Conservation (phyloP, 371 early-diverging fungal genomes). For the Basidiobolus meristosporus region DNA sequence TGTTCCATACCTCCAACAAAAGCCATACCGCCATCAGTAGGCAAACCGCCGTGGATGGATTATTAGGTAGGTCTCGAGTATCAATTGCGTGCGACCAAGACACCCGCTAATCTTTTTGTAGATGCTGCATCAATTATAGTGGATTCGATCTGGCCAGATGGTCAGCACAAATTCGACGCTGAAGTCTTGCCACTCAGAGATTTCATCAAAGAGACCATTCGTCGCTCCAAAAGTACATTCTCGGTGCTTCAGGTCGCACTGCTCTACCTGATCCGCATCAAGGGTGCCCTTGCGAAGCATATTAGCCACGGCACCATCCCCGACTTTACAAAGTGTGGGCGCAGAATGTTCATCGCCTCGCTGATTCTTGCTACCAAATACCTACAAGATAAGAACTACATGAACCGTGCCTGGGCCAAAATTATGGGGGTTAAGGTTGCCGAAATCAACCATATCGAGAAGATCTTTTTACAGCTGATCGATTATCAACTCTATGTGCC, state of each 20-base stretch:
- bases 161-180: conserved; percentile 10
- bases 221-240: conserved; percentile 58
- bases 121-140: conserved; percentile 35
- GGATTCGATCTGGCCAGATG: conserved; percentile 29
- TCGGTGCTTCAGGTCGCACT: conserved; percentile 56
- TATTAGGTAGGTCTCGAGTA: too few species aligned
- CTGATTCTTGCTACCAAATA: conserved; percentile 63
- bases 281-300: background rate
- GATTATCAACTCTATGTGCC: too few species aligned
- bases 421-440: conserved; percentile 43
- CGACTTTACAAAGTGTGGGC: conserved; percentile 37
- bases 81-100: too few species aligned
- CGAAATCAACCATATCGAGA: conserved; percentile 54
- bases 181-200: conserved; percentile 37
- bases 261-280: conserved; percentile 38
- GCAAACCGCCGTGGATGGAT: too few species aligned
- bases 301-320: background rate
- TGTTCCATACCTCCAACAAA: too few species aligned
- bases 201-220: conserved; percentile 58
- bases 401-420: conserved; percentile 64
- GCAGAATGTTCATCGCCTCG: conserved; percentile 69
- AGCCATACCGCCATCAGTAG: too few species aligned
- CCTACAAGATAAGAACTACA: conserved; percentile 58
- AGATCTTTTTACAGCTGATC: too few species aligned
- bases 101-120: conserved; percentile 1